These are phyloP conservation scores for Avena atlantica DNA, from an alignment of 176 grass and related monocot genomes.

Conservation along the genomic window DNA sequence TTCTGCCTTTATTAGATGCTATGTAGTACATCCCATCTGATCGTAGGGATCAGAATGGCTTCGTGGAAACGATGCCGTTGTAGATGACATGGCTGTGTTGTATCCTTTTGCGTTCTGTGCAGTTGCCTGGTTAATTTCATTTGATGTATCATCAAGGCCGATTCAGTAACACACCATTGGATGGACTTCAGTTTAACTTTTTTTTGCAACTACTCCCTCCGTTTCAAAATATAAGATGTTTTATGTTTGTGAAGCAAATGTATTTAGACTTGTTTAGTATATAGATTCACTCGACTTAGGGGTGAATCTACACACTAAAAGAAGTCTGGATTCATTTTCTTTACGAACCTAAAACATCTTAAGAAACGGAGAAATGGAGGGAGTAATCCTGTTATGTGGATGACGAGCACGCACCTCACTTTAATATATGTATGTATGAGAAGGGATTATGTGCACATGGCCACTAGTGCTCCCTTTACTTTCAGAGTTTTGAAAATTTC, in stretches of 20 bases:
- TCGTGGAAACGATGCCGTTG: neutral
- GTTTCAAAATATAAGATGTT: too few species aligned
- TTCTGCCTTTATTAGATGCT: constrained; percentile 40
- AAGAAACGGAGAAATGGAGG: too few species aligned
- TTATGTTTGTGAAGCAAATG: too few species aligned
- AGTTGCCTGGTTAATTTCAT: constrained; percentile 39
- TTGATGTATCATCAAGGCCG: constrained; percentile 9
- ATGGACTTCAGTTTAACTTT: constrained; percentile 3
- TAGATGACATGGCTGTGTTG: neutral
- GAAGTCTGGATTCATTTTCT: too few species aligned
- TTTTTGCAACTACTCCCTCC: neutral
- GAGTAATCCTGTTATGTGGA: neutral
- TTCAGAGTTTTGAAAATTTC: too few species aligned
- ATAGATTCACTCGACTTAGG: too few species aligned
- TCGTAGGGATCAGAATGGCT: constrained; percentile 22
- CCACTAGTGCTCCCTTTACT: too few species aligned
- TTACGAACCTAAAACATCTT: too few species aligned
- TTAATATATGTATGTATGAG: neutral
- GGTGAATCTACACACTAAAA: too few species aligned
- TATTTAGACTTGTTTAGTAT: too few species aligned
- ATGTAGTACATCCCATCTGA: constrained; percentile 32
- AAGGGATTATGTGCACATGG: too few species aligned
- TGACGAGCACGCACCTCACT: neutral
- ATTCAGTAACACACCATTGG: neutral
- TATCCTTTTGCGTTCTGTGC: constrained; percentile 36